phyloP scores from a whole-genome alignment of 805 yeast species.

The Yarrowia hollandica region DNA sequence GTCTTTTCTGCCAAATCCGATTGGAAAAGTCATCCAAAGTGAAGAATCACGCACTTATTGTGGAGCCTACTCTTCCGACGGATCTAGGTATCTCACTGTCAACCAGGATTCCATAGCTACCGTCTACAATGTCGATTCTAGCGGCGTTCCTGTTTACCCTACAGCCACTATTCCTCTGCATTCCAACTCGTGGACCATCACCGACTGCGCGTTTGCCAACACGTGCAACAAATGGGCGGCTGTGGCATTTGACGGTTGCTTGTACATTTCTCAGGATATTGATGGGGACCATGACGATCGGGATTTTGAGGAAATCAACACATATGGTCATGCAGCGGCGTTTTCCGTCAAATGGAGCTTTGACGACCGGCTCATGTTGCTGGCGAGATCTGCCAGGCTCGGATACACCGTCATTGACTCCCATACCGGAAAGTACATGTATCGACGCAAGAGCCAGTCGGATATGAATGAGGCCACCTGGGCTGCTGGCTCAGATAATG shows the following conservation, averaged over 20 bases:
- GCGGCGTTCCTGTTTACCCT: neutral
- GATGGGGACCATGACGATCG: neutral
- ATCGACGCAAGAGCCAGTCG: neutral
- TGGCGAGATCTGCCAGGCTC: neutral
- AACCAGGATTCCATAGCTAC: neutral
- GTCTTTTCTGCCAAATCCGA: conserved; percentile 8
- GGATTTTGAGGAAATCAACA: neutral
- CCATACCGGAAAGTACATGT: neutral
- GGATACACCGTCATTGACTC: conserved; percentile 18
- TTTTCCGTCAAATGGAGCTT: conserved; percentile 10
- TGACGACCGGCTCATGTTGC: neutral
- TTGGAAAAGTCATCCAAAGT: conserved; percentile 18
- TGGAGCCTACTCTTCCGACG: neutral
- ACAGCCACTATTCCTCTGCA: neutral
- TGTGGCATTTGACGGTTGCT: conserved; percentile 2
- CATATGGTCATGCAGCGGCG: neutral
- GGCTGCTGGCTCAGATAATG: conserved; percentile 1
- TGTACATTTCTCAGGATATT: neutral
- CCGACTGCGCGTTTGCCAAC: conserved; percentile 17
- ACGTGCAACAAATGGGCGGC: conserved; percentile 4
- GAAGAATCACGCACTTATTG: conserved; percentile 3
- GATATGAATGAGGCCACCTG: conserved; percentile 4
- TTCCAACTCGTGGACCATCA: conserved; percentile 20
- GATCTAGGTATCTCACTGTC: neutral
- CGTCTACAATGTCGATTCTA: neutral